phyloP scores from a whole-genome alignment of 257 asterid species.

The Forsythia viridissima region DNA sequence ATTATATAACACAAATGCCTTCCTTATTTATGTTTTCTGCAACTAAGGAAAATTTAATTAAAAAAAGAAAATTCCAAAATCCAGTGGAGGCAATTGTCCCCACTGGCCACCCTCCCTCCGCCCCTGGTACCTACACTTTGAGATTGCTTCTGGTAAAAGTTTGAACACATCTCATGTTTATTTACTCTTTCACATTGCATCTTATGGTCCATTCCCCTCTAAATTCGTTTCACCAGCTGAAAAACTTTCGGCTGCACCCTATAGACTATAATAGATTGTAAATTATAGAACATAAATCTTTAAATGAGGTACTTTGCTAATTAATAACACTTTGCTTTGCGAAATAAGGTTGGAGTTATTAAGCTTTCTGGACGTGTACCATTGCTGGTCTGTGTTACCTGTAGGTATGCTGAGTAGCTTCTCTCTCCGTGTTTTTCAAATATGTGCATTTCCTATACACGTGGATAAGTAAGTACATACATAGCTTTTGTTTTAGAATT shows the following conservation, averaged over 20 bases:
- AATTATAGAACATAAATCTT: background rate
- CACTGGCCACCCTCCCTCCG: background rate
- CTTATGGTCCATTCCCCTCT: background rate
- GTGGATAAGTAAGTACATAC: background rate
- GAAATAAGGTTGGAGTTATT: constrained; percentile 12
- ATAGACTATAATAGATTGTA: background rate
- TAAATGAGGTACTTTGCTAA: constrained; percentile 7
- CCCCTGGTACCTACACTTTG: background rate
- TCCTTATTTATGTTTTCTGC: background rate
- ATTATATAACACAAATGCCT: background rate
- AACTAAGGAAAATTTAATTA: background rate
- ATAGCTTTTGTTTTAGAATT: background rate
- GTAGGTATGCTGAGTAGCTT: background rate
- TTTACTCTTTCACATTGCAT: background rate
- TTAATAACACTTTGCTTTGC: background rate
- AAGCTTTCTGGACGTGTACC: constrained; percentile 28
- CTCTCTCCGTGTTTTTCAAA: background rate
- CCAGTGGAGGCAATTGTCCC: background rate
- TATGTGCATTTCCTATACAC: background rate
- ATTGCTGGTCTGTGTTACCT: constrained; percentile 25
- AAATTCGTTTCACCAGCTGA: background rate
- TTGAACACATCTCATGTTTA: background rate
- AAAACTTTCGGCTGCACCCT: background rate
- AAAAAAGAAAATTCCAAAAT: background rate
- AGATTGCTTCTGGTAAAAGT: background rate